A percentile compares a stretch with the other conserved stretches of the same genome.
Conservation (phyloP, 2,329 filamentous ascomycete genomes). For the Aspergillus novoparasiticus region DNA sequence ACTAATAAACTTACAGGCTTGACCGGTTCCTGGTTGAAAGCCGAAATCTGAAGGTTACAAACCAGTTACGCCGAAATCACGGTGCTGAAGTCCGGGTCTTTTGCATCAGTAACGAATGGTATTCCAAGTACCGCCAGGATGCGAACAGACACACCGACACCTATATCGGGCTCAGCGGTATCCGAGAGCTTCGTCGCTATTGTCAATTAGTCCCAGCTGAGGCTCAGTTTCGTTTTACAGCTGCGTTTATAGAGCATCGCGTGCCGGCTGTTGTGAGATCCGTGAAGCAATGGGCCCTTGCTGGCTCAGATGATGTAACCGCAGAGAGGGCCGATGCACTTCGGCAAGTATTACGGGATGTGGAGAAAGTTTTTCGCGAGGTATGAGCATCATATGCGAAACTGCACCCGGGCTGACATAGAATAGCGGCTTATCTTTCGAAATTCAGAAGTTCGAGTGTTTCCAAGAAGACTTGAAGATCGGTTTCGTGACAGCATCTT, state of each 20-base stretch:
- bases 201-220: slow-evolving; percentile 25
- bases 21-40: slow-evolving; percentile 7
- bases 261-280: slow-evolving; percentile 22
- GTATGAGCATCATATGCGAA: slow-evolving; percentile 7
- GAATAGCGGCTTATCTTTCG: neutral
- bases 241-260: slow-evolving; percentile 14
- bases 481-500: slow-evolving; percentile 7
- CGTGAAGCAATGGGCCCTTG: slow-evolving; percentile 19
- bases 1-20: neutral
- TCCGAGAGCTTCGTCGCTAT: slow-evolving; percentile 22
- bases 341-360: slow-evolving; percentile 11
- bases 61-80: slow-evolving; percentile 3
- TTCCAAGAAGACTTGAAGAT: slow-evolving; percentile 2
- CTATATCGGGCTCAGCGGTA: slow-evolving; percentile 24
- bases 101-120: slow-evolving; percentile 26
- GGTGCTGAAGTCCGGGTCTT: slow-evolving; percentile 13
- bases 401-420: slow-evolving; percentile 4
- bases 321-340: slow-evolving; percentile 18
- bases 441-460: neutral
- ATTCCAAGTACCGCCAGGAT: slow-evolving; percentile 10
- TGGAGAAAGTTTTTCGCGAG: slow-evolving; percentile 8
- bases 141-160: neutral
- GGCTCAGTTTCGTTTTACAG: slow-evolving; percentile 15
- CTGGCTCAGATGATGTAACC: slow-evolving; percentile 15
- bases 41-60: slow-evolving; percentile 7